Base-by-base conservation (phyloP, 2,329 filamentous ascomycete genomes). In the Cercospora brassicicola region DNA sequence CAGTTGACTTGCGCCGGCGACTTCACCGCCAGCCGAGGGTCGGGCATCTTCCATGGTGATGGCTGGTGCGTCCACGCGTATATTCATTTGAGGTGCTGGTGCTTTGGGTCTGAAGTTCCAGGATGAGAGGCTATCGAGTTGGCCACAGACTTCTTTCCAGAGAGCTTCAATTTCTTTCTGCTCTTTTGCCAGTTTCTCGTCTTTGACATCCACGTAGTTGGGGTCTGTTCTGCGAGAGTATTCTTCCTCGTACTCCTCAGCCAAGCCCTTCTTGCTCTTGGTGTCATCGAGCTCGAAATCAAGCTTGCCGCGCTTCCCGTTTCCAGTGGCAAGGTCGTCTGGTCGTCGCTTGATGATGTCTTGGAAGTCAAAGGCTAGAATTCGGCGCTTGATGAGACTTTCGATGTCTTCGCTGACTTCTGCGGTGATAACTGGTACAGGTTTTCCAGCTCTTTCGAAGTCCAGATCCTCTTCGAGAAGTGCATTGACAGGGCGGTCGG, bases 71-170 rank as follows among this genome's bases (percentile, higher is more conserved):
- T 98, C 94, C 28, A 92, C 87, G 36, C 97, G 90, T 65, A 97
- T 91, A 53, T 92, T 94, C 70, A 99, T 87, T 56, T 88, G 88
- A n/a, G 92, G 88, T 62, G 90, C 90, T 1, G 90, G 86, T 10
- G 92, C 90, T 82, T 94, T 96, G 64, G 95, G 95, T 80, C 92
- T 94, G 86, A 97, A 97, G 82, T 97, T 91, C 90, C 93, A 96
- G 78, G 91, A 96, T 80, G 90, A 94, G 71, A 99, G 88, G 28
- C 92, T 88, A 80, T 99, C 95, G 65, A 99, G 88, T 70, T 92
- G 91, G 56, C 87, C 87, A 76, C 87, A 89, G 63, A 97, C 85
- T 39, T 91, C 90, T 73, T 88, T 91, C 93, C 95, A 99, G 75
- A 97, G 83, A 31, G 84, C 85, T 75, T 90, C 89, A 64, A 98